Conservation (phyloP, 1,284 basidiomycete genomes). For the Stygiomarasmius scandens region DNA sequence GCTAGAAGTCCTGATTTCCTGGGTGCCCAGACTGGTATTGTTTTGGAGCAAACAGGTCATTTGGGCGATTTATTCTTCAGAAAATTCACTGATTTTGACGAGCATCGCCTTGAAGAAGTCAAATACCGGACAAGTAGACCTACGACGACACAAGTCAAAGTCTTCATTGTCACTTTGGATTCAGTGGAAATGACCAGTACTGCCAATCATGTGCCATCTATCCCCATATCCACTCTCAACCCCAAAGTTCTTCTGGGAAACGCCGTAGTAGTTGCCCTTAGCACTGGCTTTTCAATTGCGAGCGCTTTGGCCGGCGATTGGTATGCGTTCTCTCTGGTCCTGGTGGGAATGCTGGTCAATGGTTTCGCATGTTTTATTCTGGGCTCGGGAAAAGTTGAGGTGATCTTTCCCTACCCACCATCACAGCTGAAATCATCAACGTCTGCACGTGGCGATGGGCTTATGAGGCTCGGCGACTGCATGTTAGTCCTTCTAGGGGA, state of each 20-base stretch:
- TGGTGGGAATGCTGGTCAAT: not conserved
- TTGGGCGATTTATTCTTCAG: constrained; percentile 26
- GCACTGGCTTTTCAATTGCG: not conserved
- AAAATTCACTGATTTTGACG: constrained; percentile 15
- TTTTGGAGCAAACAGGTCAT: constrained; percentile 29
- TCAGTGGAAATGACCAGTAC: too few species aligned
- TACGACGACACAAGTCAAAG: too few species aligned
- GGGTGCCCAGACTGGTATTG: constrained; percentile 29
- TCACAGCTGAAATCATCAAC: not conserved
- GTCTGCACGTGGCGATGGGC: not conserved
- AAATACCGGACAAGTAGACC: not conserved
- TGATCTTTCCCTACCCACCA: not conserved
- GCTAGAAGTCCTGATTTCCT: constrained; percentile 28
- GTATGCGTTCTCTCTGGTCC: not conserved
- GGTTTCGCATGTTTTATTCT: not conserved
- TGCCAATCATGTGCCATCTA: not conserved
- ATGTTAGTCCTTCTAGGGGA: constrained; percentile 14
- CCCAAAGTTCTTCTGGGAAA: not conserved
- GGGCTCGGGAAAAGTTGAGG: not conserved
- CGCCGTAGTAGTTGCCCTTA: not conserved
- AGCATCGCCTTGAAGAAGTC: not conserved
- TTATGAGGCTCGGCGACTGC: not conserved
- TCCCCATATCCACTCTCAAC: not conserved
- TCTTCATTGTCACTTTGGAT: too few species aligned
- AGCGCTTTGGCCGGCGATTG: not conserved